phyloP scores from a whole-genome alignment of 1,284 basidiomycete genomes.

The Irpex lacteus region DNA sequence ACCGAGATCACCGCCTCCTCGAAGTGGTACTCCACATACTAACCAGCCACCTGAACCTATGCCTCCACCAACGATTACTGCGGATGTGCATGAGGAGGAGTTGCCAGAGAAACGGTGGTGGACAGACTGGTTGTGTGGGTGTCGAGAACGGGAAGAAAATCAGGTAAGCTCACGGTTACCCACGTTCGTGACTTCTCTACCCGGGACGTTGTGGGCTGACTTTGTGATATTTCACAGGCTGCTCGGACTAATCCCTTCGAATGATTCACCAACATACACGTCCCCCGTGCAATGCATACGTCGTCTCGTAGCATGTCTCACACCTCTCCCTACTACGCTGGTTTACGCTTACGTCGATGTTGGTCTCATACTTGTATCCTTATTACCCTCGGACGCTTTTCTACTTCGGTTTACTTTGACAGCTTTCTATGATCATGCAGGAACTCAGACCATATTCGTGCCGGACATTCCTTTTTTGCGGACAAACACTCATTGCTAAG shows the following conservation, averaged over 20 bases:
- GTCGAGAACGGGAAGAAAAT: slow-evolving; percentile 65
- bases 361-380: not conserved
- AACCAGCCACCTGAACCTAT: slow-evolving; percentile 40
- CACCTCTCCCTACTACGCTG: not conserved
- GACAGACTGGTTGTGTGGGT: slow-evolving; percentile 83
- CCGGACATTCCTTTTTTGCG: not conserved
- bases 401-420: not conserved
- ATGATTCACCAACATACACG: slow-evolving; percentile 28
- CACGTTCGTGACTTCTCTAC: not conserved
- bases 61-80: slow-evolving; percentile 31
- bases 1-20: slow-evolving; percentile 55
- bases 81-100: slow-evolving; percentile 24
- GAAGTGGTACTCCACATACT: slow-evolving; percentile 26
- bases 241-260: slow-evolving; percentile 76
- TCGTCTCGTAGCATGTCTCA: not conserved
- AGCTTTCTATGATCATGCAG: not conserved
- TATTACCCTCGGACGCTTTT: not conserved
- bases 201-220: not conserved
- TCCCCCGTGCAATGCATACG: not conserved
- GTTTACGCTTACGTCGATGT: not conserved
- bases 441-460: not conserved
- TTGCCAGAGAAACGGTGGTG: slow-evolving; percentile 59
- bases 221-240: slow-evolving; percentile 40
- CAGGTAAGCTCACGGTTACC: slow-evolving; percentile 44
- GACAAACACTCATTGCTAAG: not conserved